Conservation (phyloP, 768 basidiomycete species). For the Cystofilobasidium ferigula region DNA sequence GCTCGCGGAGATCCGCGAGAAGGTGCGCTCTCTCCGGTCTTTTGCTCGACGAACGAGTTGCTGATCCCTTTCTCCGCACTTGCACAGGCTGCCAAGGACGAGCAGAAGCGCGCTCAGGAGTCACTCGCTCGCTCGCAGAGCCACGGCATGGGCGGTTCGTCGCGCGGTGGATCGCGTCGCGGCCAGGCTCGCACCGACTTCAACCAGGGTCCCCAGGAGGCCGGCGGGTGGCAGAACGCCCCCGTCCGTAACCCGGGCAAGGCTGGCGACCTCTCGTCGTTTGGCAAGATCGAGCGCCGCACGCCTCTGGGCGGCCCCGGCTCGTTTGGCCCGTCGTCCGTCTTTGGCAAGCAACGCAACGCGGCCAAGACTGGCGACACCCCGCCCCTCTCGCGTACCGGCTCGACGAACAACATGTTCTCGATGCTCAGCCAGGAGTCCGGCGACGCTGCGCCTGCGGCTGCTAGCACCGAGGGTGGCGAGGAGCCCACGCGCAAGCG, state of each 20-base stretch:
- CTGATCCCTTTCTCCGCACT: constrained; percentile 1
- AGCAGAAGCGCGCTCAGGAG: constrained; percentile 37
- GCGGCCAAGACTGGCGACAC: constrained; percentile 48
- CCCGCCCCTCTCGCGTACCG: constrained; percentile 62
- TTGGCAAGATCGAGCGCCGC: constrained; percentile 72
- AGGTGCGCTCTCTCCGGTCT: constrained; percentile 44
- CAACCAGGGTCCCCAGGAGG: constrained; percentile 44
- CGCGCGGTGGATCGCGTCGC: constrained; percentile 78
- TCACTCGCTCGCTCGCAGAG: constrained; percentile 40
- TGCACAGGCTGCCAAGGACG: constrained; percentile 26
- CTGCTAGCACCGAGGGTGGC: constrained; percentile 28
- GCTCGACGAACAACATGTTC: constrained; percentile 70
- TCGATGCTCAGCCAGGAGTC: constrained; percentile 63
- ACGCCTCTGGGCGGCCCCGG: constrained; percentile 42
- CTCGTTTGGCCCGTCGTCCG: constrained; percentile 72
- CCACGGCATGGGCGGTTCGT: constrained; percentile 45
- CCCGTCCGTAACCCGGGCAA: constrained; percentile 52
- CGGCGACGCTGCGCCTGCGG: constrained; percentile 1
- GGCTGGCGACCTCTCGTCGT: constrained; percentile 74
- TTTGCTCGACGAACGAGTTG: background rate
- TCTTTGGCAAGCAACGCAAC: constrained; percentile 69
- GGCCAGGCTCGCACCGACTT: constrained; percentile 53
- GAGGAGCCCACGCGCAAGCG: constrained; percentile 51
- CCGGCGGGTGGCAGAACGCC: constrained; percentile 63
- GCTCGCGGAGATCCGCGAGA: constrained; percentile 76